These are phyloP conservation scores for Excoecaria cochinchinensis DNA, from an alignment of 345 rosid genomes.

Conservation along the genomic window DNA sequence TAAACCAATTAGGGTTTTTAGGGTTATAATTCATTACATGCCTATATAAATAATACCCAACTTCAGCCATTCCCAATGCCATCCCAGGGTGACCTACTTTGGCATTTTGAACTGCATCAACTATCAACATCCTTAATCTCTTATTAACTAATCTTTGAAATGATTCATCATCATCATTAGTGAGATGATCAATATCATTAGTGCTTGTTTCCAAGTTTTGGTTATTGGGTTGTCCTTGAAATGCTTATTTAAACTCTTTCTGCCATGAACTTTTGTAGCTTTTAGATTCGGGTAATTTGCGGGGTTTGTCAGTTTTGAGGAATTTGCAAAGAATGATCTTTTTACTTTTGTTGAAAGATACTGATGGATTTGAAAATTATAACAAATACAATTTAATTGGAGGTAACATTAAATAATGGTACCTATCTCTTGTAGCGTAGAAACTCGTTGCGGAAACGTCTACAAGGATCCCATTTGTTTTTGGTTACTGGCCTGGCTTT, in stretches of 20 bases:
- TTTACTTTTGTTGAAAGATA: background rate
- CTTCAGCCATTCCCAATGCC: conserved; percentile 53
- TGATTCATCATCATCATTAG: conserved; percentile 16
- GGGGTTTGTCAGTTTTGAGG: background rate
- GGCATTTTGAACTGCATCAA: conserved; percentile 60
- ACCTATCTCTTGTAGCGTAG: too few species aligned
- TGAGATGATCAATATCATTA: background rate
- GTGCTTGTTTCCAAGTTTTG: background rate
- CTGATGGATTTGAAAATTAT: too few species aligned
- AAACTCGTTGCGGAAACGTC: too few species aligned
- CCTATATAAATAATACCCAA: conserved; percentile 29
- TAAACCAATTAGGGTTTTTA: conserved; percentile 37
- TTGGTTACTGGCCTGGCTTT: too few species aligned
- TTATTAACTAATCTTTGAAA: conserved; percentile 42
- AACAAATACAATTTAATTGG: too few species aligned
- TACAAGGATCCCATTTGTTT: too few species aligned
- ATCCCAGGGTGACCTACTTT: conserved; percentile 62
- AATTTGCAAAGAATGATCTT: background rate
- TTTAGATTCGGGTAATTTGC: background rate
- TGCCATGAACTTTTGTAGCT: conserved; percentile 21
- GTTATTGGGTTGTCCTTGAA: background rate
- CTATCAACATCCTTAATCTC: conserved; percentile 46
- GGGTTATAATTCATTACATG: conserved; percentile 37
- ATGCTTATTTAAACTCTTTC: conserved; percentile 18
- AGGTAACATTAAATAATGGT: too few species aligned